These are phyloP conservation scores for Silene uniflora DNA, from an alignment of 148 eudicot genomes.

Conservation along the genomic window DNA sequence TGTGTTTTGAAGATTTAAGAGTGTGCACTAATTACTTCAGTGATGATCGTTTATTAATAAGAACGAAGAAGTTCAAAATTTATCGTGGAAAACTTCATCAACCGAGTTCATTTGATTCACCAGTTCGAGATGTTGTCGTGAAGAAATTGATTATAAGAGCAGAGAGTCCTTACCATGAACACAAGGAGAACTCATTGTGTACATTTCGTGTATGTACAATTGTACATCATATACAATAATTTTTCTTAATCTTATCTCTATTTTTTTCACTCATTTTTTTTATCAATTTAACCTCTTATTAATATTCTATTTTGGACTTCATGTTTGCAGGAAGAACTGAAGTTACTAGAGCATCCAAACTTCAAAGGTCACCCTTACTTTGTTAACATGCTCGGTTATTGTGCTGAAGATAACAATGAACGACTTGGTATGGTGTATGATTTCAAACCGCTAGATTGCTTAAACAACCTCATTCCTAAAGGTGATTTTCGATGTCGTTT, in stretches of 20 bases:
- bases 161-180: not conserved
- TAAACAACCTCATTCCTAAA: not conserved
- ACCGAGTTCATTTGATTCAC: not conserved
- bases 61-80: not conserved
- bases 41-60: not conserved
- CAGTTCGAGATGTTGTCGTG: not conserved
- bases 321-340: not conserved
- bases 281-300: not conserved
- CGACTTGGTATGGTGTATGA: not conserved
- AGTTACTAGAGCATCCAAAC: not conserved
- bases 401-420: constrained; percentile 3
- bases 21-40: not conserved
- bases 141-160: not conserved
- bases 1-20: constrained; percentile 3
- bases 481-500: not conserved
- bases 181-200: not conserved
- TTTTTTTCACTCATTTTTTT: not conserved
- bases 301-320: not conserved
- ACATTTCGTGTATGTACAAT: not conserved
- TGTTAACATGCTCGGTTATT: not conserved
- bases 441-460: not conserved
- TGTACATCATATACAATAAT: too few species aligned
- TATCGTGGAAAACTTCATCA: constrained; percentile 1
- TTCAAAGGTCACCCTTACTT: not conserved
- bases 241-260: too few species aligned